phyloP scores from a whole-genome alignment of 306 rosid genomes.

The Quercus rubra region DNA sequence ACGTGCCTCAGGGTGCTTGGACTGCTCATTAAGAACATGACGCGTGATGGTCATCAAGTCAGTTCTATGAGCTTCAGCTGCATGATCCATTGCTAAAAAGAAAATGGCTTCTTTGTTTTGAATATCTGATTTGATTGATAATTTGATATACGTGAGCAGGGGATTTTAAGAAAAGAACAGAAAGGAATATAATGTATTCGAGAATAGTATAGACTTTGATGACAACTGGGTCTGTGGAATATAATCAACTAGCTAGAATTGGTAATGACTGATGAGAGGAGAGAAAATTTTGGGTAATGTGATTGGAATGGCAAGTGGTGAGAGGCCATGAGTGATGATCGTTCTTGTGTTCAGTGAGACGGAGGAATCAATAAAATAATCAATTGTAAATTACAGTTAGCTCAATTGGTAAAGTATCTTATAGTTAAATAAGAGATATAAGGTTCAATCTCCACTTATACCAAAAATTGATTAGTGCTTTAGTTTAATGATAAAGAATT shows the following conservation, averaged over 20 bases:
- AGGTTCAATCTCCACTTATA: rapidly evolving
- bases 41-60: slow-evolving; percentile 94
- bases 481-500: too few relatives aligned
- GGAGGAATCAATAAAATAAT: neutral
- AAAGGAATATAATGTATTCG: neutral
- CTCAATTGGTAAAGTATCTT: too few relatives aligned
- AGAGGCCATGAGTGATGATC: neutral
- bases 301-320: neutral
- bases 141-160: neutral
- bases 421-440: rapidly evolving
- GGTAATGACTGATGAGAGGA: too few relatives aligned
- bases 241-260: neutral
- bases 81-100: slow-evolving; percentile 61
- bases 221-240: neutral
- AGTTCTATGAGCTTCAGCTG: slow-evolving; percentile 76
- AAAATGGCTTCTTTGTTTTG: neutral
- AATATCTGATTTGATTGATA: neutral
- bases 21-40: slow-evolving; percentile 85
- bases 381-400: rapidly evolving
- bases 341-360: neutral
- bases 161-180: neutral
- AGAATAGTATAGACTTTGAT: neutral
- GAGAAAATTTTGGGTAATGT: neutral
- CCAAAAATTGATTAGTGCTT: too few relatives aligned
- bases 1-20: slow-evolving; percentile 78